A percentile compares a stretch with the other conserved stretches of the same genome.
Conservation (phyloP, 2,329 filamentous ascomycete species). For the Fusarium torulosum region DNA sequence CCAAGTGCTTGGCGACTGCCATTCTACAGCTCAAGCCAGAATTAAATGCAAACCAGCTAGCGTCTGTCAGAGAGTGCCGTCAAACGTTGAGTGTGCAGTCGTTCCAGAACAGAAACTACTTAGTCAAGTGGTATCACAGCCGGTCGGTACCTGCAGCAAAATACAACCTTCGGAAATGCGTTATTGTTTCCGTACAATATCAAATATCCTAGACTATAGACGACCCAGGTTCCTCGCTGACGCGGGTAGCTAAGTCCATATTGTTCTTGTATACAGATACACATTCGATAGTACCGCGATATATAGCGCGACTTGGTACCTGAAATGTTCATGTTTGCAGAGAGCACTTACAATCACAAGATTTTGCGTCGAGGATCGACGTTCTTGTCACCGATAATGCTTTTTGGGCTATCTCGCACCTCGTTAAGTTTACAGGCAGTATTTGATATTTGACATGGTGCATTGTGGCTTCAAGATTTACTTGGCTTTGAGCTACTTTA, state of each 20-base stretch:
- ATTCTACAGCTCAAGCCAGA: conserved; percentile 34
- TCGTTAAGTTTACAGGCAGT: neutral
- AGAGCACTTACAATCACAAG: neutral
- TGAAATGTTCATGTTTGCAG: neutral
- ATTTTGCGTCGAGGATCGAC: no score
- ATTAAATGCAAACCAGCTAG: conserved; percentile 30
- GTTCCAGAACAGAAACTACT: conserved; percentile 8
- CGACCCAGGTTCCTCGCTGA: conserved; percentile 13
- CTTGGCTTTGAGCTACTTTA: conserved; percentile 12
- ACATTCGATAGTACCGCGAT: neutral
- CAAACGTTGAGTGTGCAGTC: conserved; percentile 23
- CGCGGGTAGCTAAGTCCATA: conserved; percentile 12
- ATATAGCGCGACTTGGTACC: no score
- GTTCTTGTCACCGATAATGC: neutral
- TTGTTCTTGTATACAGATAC: neutral
- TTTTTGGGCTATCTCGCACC: neutral
- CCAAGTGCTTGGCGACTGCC: conserved; percentile 39
- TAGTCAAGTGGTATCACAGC: conserved; percentile 9
- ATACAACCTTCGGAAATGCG: conserved; percentile 33
- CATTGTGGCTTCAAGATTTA: conserved; percentile 29
- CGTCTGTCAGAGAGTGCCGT: conserved; percentile 24
- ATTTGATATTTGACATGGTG: conserved; percentile 1
- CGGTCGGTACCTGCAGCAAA: conserved; percentile 47
- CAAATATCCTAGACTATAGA: conserved; percentile 3
- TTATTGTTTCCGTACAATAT: neutral